Evolutionary conservation across 257 asterid species (phyloP).

Genomic region (Capsicum chinense): DNA sequence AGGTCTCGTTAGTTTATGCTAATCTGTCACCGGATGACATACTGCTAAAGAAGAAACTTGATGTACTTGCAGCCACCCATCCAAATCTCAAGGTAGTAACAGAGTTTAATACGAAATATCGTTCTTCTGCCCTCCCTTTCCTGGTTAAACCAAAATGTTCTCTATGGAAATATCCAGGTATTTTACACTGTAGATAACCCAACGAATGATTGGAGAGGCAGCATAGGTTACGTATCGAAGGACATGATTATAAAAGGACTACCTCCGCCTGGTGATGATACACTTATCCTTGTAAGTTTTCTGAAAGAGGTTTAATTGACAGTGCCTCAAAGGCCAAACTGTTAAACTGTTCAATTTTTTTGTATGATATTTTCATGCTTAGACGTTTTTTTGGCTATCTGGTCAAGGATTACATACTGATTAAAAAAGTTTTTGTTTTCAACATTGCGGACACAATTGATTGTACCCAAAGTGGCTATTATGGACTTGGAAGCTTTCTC

Average conservation of each 20-base stretch:
- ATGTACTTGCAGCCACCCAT: conserved; percentile 74
- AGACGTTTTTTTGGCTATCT: background rate
- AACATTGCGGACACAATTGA: background rate
- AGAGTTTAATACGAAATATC: conserved; percentile 28
- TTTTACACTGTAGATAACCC: conserved; percentile 94
- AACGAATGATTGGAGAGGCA: conserved; percentile 85
- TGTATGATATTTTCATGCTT: conserved; percentile 14
- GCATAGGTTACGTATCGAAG: conserved; percentile 78
- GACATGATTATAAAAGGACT: conserved; percentile 88
- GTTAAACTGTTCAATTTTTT: background rate
- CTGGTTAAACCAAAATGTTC: conserved; percentile 17
- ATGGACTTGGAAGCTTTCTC: background rate
- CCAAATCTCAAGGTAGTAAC: conserved; percentile 80
- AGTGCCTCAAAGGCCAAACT: conserved; percentile 24
- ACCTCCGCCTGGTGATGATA: conserved; percentile 82
- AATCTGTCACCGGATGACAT: conserved; percentile 97
- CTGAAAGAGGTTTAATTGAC: conserved; percentile 33
- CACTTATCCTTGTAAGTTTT: conserved; percentile 82
- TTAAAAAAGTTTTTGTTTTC: background rate
- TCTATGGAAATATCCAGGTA: conserved; percentile 48
- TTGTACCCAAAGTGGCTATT: background rate
- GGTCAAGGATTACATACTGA: background rate
- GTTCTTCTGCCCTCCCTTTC: conserved; percentile 17
- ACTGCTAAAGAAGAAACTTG: conserved; percentile 93
- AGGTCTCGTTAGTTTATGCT: conserved; percentile 90